Conservation (phyloP, 2,329 filamentous ascomycete genomes). For the Sporothrix phasma region DNA sequence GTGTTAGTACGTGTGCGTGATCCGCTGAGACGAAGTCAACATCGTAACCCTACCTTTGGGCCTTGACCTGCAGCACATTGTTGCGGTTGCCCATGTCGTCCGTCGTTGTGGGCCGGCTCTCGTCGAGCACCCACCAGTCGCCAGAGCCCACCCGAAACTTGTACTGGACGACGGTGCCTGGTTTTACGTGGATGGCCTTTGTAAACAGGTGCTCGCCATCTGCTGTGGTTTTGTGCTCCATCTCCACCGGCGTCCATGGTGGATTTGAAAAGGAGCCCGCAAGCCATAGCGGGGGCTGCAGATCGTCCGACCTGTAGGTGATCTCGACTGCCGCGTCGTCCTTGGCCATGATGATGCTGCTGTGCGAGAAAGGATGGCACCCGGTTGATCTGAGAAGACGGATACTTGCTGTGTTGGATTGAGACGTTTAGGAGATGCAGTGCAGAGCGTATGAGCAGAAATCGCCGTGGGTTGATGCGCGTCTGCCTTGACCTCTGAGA, state of each 20-base stretch:
- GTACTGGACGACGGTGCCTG: slow-evolving; percentile 57
- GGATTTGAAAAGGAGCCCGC: slow-evolving; percentile 59
- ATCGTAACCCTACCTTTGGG: neutral
- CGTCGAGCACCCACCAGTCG: slow-evolving; percentile 62
- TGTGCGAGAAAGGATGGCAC: neutral
- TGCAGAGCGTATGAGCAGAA: neutral
- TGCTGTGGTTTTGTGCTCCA: slow-evolving; percentile 43
- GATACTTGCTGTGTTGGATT: neutral
- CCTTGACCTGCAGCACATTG: slow-evolving; percentile 33
- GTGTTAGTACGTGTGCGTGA: neutral
- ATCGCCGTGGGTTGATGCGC: neutral
- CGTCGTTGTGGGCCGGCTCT: slow-evolving; percentile 43
- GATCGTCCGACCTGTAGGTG: slow-evolving; percentile 49
- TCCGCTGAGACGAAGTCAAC: neutral
- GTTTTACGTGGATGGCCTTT: slow-evolving; percentile 43
- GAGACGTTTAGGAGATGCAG: neutral
- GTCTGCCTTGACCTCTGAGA: neutral
- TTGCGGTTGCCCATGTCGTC: slow-evolving; percentile 40
- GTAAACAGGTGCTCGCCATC: slow-evolving; percentile 49
- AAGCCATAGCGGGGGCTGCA: slow-evolving; percentile 58
- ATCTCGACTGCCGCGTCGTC: slow-evolving; percentile 42
- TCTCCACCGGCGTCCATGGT: slow-evolving; percentile 57
- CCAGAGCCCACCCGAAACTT: slow-evolving; percentile 60
- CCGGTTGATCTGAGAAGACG: neutral
- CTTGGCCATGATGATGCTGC: slow-evolving; percentile 25